Evolutionary conservation across 164 flowering plant species (phyloP), one percentile per base, ranked within the genome.

Genomic region (Liriodendron chinense): DNA sequence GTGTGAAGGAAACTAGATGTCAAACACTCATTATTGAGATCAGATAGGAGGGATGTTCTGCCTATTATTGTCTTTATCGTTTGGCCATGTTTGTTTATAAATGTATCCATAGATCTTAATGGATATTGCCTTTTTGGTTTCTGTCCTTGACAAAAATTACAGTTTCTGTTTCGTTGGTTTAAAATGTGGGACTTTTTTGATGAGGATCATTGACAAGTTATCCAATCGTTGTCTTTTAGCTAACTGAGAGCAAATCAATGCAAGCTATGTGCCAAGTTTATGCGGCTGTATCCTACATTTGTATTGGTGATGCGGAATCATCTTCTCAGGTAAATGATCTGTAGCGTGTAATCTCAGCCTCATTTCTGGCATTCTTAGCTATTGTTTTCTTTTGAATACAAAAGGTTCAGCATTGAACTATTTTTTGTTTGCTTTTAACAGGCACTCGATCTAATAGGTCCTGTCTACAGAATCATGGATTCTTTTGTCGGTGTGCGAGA

Each of bases 361-460:
- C 25, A 49, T 12, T 12, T 49, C 53, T 49, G 9, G 1, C 53
- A 34, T 20, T 68, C 10, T 34, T 68, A 22, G 50, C 7, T 69
- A 43, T 66, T 66, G 13, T 47, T 20, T 18, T 66, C 69, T 66
- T 47, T 47, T 7, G 12, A 47, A 2, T 47, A 47, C 65, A 63
- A 18, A 68, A 34, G 13, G 23, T 76, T 74, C 71, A 74, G 62
- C 12, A 61, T 64, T 57, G 70, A 53, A 64, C 13, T 69, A 65
- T 66, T 24, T 3, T 67, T 62, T 47, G 5, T 56, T 24, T 85
- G 82, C 64, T 74, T 56, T 74, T 65, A 18, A 20, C 90, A 95
- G 98, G 98, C 97, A 77, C 88, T 92, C 69, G 97, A 93, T 84
- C 83, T 95, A 82, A 87, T 93, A 76, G 98, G 98, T 79, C 98